Conservation (phyloP, 805 yeast genomes). For the Candida insectalens region DNA sequence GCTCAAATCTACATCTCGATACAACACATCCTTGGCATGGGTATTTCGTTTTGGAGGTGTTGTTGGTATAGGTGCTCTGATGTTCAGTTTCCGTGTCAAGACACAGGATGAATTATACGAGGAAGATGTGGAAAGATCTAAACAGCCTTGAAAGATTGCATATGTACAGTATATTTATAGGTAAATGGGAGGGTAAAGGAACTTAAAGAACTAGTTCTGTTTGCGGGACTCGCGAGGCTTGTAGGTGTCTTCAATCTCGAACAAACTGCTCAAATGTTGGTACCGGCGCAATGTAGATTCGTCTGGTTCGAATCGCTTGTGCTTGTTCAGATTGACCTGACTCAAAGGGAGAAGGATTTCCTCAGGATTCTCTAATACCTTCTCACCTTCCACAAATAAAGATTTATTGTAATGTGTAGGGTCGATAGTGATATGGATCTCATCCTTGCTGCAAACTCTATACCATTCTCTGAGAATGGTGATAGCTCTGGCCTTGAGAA, state of each 20-base stretch:
- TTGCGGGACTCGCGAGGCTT: not conserved
- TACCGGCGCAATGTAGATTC: conserved; percentile 13
- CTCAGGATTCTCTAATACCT: conserved; percentile 3
- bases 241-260: conserved; percentile 6
- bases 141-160: conserved; percentile 1
- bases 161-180: not conserved
- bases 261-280: conserved; percentile 9
- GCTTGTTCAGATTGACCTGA: conserved; percentile 12
- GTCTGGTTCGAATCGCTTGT: conserved; percentile 14
- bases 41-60: conserved; percentile 48
- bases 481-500: conserved; percentile 18
- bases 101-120: conserved; percentile 26
- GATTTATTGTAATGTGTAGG: not conserved
- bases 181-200: not conserved
- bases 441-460: conserved; percentile 14
- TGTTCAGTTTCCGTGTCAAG: conserved; percentile 32
- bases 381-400: conserved; percentile 1
- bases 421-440: conserved; percentile 10
- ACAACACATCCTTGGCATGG: conserved; percentile 43
- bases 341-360: conserved; percentile 8
- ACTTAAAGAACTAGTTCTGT: not conserved
- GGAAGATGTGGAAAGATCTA: conserved; percentile 20
- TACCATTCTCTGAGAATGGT: conserved; percentile 20
- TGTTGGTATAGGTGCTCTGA: conserved; percentile 36
- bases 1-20: conserved; percentile 22